Percentiles rank a stretch among this genome's conserved stretches.
Evolutionary conservation across 1,139 yeast genomes (phyloP).

Genomic region (Pichia sp.): DNA sequence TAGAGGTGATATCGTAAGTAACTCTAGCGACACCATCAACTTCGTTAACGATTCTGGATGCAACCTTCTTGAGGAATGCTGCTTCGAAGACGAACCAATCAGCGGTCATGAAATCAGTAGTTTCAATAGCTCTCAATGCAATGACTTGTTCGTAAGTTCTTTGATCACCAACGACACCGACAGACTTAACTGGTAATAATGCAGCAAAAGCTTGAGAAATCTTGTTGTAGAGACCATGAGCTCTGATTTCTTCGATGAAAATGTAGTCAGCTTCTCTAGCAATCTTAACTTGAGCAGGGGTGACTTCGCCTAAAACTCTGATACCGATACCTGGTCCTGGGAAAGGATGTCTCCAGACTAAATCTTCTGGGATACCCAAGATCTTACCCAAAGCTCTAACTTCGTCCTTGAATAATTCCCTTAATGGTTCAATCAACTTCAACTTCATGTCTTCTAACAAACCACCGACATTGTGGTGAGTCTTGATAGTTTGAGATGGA

Average conservation of each 20-base stretch:
- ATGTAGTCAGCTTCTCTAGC: conserved; percentile 97
- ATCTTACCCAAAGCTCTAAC: conserved; percentile 94
- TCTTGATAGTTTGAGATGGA: conserved; percentile 98
- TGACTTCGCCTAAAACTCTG: conserved; percentile 95
- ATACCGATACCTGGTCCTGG: conserved; percentile 99
- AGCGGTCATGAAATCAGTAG: conserved; percentile 98
- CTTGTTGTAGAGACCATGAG: conserved; percentile 86
- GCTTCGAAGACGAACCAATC: conserved; percentile 98
- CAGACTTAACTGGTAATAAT: conserved; percentile 92
- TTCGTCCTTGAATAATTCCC: conserved; percentile 98
- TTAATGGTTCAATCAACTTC: conserved; percentile 94
- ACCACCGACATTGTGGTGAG: conserved; percentile 99
- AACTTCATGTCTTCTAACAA: conserved; percentile 95
- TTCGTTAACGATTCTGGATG: conserved; percentile 96
- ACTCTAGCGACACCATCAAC: conserved; percentile 99
- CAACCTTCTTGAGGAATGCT: conserved; percentile 82
- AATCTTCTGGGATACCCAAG: conserved; percentile 91
- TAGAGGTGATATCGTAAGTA: conserved; percentile 95
- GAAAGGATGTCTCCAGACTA: conserved; percentile 99
- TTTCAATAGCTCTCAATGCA: conserved; percentile 97
- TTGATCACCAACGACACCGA: conserved; percentile 99
- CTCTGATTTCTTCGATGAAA: conserved; percentile 90
- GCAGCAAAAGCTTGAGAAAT: conserved; percentile 99
- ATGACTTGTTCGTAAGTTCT: conserved; percentile 98
- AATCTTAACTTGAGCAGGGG: conserved; percentile 84